These are phyloP conservation scores for Hyaloscypha finlandica DNA, from an alignment of 495 filamentous ascomycete species.

Conservation along the genomic window DNA sequence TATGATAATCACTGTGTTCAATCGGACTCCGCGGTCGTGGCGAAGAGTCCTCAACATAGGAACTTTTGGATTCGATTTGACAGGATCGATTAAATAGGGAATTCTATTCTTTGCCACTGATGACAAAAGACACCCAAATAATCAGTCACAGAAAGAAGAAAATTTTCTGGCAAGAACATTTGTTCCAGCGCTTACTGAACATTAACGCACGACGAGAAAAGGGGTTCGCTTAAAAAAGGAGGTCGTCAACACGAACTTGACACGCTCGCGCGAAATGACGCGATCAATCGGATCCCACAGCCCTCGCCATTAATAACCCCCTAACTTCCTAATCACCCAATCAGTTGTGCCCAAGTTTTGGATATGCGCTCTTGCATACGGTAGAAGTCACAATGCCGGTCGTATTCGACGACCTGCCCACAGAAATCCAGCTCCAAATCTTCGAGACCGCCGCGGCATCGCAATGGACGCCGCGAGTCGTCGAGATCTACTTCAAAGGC, in stretches of 20 bases:
- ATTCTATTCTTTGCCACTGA: background rate
- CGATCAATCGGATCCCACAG: background rate
- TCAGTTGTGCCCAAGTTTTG: background rate
- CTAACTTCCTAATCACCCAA: too few species aligned
- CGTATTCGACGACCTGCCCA: conserved; percentile 5
- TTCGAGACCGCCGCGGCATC: conserved; percentile 5
- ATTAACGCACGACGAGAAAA: background rate
- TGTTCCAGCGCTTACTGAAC: background rate
- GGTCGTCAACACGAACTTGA: background rate
- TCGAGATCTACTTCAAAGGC: conserved; percentile 1
- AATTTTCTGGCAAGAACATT: background rate
- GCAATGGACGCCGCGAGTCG: background rate
- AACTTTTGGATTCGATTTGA: background rate
- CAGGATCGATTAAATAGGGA: background rate
- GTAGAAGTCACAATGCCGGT: background rate
- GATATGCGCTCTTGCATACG: background rate
- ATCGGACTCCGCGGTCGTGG: too few species aligned
- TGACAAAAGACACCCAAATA: background rate
- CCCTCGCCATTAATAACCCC: background rate
- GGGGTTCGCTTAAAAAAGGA: conserved; percentile 1
- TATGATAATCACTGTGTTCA: background rate
- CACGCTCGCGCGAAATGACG: background rate
- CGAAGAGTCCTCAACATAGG: too few species aligned
- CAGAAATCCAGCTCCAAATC: conserved; percentile 10
- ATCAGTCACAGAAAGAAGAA: background rate